Conservation (phyloP, 192 early-diverging fungal species). For the Mortierella hygrophila region DNA sequence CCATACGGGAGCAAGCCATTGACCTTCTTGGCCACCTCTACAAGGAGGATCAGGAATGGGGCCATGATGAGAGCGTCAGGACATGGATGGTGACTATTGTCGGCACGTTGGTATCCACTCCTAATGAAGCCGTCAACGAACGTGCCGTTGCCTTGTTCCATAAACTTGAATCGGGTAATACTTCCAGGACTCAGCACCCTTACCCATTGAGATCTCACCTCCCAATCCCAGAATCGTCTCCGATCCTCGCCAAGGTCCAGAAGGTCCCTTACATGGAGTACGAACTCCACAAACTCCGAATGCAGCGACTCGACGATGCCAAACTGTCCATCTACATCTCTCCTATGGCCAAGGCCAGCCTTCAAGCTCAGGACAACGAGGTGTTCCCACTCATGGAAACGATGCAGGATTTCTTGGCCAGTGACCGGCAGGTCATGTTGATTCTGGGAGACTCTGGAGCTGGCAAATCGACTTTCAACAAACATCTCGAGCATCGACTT, state of each 20-base stretch:
- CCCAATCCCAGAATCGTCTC: neutral
- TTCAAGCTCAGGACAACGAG: neutral
- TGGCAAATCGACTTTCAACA: constrained; percentile 14
- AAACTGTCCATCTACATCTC: neutral
- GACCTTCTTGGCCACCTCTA: neutral
- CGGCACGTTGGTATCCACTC: neutral
- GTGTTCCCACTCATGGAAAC: neutral
- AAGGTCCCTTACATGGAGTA: neutral
- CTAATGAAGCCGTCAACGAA: neutral
- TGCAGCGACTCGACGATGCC: neutral
- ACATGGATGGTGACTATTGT: neutral
- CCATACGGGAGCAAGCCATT: neutral
- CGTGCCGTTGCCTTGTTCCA: neutral
- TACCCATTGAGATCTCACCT: neutral
- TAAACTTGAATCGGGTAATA: neutral
- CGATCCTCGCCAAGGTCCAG: neutral
- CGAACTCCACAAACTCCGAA: neutral
- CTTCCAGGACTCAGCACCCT: neutral
- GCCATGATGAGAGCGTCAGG: neutral
- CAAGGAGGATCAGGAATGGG: neutral
- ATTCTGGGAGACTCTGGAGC: constrained; percentile 14
- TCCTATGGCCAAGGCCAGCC: neutral
- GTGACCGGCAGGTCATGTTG: neutral
- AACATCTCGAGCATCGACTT: neutral
- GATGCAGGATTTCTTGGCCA: neutral